Conservation (phyloP, 768 basidiomycete species). For the Lactifluus rugatus region DNA sequence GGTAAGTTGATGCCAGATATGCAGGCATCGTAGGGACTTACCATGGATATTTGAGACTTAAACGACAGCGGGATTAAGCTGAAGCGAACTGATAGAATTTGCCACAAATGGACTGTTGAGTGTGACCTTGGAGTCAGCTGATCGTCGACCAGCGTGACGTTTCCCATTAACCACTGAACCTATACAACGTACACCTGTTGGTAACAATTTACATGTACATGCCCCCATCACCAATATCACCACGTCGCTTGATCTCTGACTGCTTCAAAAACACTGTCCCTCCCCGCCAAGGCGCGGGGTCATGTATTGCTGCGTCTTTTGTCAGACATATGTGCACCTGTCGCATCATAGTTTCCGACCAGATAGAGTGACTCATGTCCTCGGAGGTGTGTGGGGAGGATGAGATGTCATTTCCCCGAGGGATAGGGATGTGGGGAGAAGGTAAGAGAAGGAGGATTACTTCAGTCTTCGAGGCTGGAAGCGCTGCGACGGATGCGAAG, state of each 20-base stretch:
- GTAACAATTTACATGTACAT: conserved; percentile 20
- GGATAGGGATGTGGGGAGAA: conserved; percentile 7
- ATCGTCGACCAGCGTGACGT: too few relatives aligned
- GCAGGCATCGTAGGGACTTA: not conserved
- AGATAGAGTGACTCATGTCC: not conserved
- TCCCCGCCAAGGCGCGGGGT: conserved; percentile 4
- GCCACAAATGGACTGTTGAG: not conserved
- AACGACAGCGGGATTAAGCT: not conserved
- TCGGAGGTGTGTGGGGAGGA: not conserved
- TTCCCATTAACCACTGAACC: too few relatives aligned
- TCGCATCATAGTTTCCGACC: conserved; percentile 9
- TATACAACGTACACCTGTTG: not conserved
- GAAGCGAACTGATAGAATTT: not conserved
- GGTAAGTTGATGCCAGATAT: not conserved
- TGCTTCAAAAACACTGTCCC: not conserved
- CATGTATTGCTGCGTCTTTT: not conserved
- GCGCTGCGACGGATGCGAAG: conserved; percentile 18
- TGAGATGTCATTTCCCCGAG: conserved; percentile 1
- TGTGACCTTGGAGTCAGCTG: not conserved
- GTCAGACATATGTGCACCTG: conserved; percentile 7
- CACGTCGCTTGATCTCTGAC: not conserved
- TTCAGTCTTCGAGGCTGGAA: conserved; percentile 9
- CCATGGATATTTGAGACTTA: conserved; percentile 2
- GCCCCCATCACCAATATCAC: conserved; percentile 20
- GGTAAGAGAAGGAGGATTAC: conserved; percentile 19